These are phyloP conservation scores for Fusarium heterosporum DNA, from an alignment of 2,329 filamentous ascomycete species.

Conservation along the genomic window DNA sequence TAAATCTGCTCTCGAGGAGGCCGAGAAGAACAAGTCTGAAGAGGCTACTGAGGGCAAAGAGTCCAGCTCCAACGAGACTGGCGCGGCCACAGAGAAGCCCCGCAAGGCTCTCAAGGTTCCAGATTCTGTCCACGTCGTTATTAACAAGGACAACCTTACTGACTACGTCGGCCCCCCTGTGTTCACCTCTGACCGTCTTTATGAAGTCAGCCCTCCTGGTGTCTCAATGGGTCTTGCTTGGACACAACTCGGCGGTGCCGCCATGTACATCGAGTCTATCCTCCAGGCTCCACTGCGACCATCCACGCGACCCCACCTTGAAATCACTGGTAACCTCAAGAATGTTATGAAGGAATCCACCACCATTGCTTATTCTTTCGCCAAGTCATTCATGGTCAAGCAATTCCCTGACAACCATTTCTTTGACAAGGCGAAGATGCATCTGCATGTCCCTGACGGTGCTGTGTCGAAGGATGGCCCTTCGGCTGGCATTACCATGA, in stretches of 20 bases:
- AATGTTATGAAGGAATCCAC: conserved; percentile 99
- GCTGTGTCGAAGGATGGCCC: conserved; percentile 95
- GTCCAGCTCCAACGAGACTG: conserved; percentile 52
- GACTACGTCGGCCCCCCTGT: conserved; percentile 97
- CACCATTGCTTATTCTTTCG: conserved; percentile 93
- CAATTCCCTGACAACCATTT: conserved; percentile 92
- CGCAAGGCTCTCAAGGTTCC: conserved; percentile 85
- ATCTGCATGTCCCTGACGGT: conserved; percentile 96
- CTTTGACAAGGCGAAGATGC: conserved; percentile 94
- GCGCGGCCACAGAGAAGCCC: conserved; percentile 70
- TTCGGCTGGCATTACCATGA: conserved; percentile 97
- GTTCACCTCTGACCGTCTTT: conserved; percentile 94
- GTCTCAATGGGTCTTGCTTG: conserved; percentile 98
- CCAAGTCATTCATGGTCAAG: conserved; percentile 87
- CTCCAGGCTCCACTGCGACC: conserved; percentile 83
- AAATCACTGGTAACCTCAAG: conserved; percentile 95
- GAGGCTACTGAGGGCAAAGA: conserved; percentile 59
- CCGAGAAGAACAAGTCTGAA: conserved; percentile 76
- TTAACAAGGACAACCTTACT: conserved; percentile 89
- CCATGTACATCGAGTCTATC: conserved; percentile 97
- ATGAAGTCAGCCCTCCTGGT: conserved; percentile 91
- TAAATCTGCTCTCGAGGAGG: conserved; percentile 79
- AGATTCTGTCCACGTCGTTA: conserved; percentile 85
- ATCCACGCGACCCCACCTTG: conserved; percentile 80
- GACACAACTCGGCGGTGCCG: conserved; percentile 96